Percentiles rank a stretch among this genome's conserved stretches.
phyloP scores from a whole-genome alignment of 768 basidiomycete species.

The Epithele typhae region DNA sequence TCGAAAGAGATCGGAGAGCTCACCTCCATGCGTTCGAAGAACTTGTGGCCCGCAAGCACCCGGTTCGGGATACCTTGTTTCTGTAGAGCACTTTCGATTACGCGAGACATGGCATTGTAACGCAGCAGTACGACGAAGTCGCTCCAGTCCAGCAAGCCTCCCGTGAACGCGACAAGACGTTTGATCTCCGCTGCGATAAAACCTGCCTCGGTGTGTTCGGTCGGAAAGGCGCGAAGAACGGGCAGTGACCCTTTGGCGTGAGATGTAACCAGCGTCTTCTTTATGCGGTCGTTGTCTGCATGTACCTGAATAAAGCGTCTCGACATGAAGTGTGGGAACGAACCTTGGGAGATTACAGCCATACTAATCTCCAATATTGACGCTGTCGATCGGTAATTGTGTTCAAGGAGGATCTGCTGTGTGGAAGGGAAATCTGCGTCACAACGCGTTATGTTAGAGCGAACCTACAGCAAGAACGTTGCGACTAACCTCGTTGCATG shows the following conservation, averaged over 20 bases:
- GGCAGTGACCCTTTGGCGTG: slow-evolving; percentile 62
- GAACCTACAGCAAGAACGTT: too few species aligned
- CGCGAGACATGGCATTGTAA: slow-evolving; percentile 74
- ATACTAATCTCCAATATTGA: slow-evolving; percentile 69
- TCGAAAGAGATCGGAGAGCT: slow-evolving; percentile 10
- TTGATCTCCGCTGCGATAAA: slow-evolving; percentile 79
- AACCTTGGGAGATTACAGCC: slow-evolving; percentile 82
- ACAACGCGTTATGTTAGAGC: too few species aligned
- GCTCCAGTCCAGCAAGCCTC: slow-evolving; percentile 63
- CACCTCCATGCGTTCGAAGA: slow-evolving; percentile 82
- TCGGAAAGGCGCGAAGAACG: slow-evolving; percentile 46
- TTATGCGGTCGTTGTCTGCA: slow-evolving; percentile 69
- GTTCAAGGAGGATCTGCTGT: slow-evolving; percentile 69
- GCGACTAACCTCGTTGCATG: slow-evolving; percentile 62
- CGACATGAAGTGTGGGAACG: not conserved
- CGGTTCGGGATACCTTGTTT: slow-evolving; percentile 73
- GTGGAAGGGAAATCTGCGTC: slow-evolving; percentile 65
- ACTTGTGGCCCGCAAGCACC: slow-evolving; percentile 77
- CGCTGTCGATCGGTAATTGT: slow-evolving; percentile 84
- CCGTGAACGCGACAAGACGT: slow-evolving; percentile 66
- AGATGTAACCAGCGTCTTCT: slow-evolving; percentile 66
- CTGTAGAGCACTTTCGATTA: slow-evolving; percentile 72
- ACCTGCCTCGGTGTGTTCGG: slow-evolving; percentile 60
- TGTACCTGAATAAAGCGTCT: not conserved
- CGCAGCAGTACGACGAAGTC: slow-evolving; percentile 87